Base-by-base conservation (phyloP, 306 rosid genomes). In the Rosa lucieae region DNA sequence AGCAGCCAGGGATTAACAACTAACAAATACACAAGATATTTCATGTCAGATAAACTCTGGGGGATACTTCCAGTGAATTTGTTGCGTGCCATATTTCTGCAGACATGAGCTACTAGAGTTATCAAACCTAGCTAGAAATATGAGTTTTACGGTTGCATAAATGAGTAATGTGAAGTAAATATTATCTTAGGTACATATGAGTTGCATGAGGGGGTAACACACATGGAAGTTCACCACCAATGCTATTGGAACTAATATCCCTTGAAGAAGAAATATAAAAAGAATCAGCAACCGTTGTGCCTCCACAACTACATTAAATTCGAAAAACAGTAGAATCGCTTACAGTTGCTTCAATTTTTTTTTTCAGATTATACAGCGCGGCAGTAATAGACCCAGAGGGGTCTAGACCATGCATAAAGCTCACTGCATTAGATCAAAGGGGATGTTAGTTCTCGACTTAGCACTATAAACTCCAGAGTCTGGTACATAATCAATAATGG, bases 61-160 rank as follows among this genome's bases (percentile, higher is more conserved):
- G 97, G 97, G 80, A 94, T 81, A 85, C 82, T 92, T 75, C 85
- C 67, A 79, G 74, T 80, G 75, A 94, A 83, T 77, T 77, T 49
- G 80, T 94, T 94, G 88, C 78, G 81, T 40, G 98, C 97, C 97
- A 94, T 61, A 79, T 92, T 92, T 87, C 97, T 92, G 88, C 37
- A 32, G 37, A 32, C 37, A 32, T 32, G 37, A 32, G 37, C 2
- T 32, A 32, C 37, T 32, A 2, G 37, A 32, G 37, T 32, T 32
- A 32, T 32, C 37, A 32, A 8, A 56, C n/a, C 39, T 14, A 75
- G 46, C 46, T 71, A 49, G 52, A 51, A 56, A 59, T 66, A 72
- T 21, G 78, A 53, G 37, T 46, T 44, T 14, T 5, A 72, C 44
- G 79, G 39, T 40, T 47, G 17, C 52, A 9, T n/a, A 44, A 51